Base-by-base conservation (phyloP, 2,329 filamentous ascomycete genomes). In the Calonectria pseudoturangicola region DNA sequence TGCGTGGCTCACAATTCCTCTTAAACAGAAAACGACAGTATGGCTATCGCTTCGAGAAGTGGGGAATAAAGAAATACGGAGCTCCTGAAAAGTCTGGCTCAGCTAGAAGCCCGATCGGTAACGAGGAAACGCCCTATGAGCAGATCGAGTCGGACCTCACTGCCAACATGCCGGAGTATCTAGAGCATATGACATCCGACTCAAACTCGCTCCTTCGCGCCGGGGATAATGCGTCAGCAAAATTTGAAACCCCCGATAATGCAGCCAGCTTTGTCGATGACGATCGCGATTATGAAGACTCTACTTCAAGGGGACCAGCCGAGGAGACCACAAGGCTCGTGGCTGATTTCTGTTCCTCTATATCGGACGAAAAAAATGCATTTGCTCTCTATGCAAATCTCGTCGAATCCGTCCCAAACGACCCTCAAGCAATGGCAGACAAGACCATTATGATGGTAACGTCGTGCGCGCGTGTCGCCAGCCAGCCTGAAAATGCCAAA, bases 31-130 rank as follows among this genome's bases (percentile, higher is more conserved):
- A 80, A 50, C 80, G 82, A 3, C 82, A 83, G 41, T 79, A 79
- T 60, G 77, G 81, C 16, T 82, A 83, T 58, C 75, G 77, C 18
- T 76, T 83, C 15, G 75, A 80, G 25, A 78, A 79, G 48, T 81
- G 80, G 76, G 68, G 65, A 7, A 63, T 78, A 25, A 75, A 41
- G 47, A 83, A 83, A 51, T 83, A 83, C 62, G 74, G 73, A 28
- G 54, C 71, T 3, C 54, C 41, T 41, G 78, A 79, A 66, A 51
- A 25, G 47, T 18, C 33, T 54, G 27, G 62, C 47, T 30, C 63
- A 56, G 27, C 54, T 6, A 60, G 33, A 12, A 48, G 66, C 5
- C 45, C 73, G 5, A 18, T 66, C 41, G 33, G 66, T 27, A 21
- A 70, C 15, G 71, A 64, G 18, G 50, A 75, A 41, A 18, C 56